Evolutionary conservation across 805 yeast species (phyloP).

Genomic region (Schwanniomyces polymorphus): DNA sequence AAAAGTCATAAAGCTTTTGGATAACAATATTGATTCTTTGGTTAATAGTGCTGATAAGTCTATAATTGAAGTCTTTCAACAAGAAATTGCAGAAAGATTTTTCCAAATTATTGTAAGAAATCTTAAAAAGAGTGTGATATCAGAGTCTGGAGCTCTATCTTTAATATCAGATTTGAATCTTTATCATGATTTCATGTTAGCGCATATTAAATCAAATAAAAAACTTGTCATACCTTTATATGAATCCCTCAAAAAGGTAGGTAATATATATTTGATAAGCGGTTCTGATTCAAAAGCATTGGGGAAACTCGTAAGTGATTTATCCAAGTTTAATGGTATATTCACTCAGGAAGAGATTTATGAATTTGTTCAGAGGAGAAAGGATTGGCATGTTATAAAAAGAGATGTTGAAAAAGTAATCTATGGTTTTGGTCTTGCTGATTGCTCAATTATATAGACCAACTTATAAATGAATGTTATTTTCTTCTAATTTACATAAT

Average conservation of each 20-base stretch:
- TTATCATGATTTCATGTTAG: slow-evolving; percentile 66
- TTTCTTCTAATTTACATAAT: slow-evolving; percentile 29
- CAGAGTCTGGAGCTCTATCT: slow-evolving; percentile 79
- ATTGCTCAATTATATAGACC: slow-evolving; percentile 52
- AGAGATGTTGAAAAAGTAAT: slow-evolving; percentile 89
- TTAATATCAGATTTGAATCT: slow-evolving; percentile 80
- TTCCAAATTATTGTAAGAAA: slow-evolving; percentile 75
- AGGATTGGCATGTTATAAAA: slow-evolving; percentile 80
- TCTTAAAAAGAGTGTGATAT: slow-evolving; percentile 67
- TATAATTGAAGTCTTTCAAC: slow-evolving; percentile 88
- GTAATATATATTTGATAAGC: slow-evolving; percentile 74
- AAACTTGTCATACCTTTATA: slow-evolving; percentile 74
- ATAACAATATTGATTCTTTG: slow-evolving; percentile 69
- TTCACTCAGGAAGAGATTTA: slow-evolving; percentile 93
- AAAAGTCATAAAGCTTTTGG: slow-evolving; percentile 60
- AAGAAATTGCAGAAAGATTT: slow-evolving; percentile 88
- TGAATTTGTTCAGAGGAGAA: slow-evolving; percentile 82
- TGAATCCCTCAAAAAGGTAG: slow-evolving; percentile 79
- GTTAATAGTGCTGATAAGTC: slow-evolving; percentile 84
- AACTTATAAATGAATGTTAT: too few relatives aligned
- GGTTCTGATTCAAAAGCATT: slow-evolving; percentile 76
- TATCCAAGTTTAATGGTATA: slow-evolving; percentile 83
- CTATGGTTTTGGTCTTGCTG: slow-evolving; percentile 84
- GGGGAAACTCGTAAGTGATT: slow-evolving; percentile 80
- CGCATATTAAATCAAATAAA: slow-evolving; percentile 52